Base-by-base conservation (phyloP, 306 rosid species). In the Vicia faba region DNA sequence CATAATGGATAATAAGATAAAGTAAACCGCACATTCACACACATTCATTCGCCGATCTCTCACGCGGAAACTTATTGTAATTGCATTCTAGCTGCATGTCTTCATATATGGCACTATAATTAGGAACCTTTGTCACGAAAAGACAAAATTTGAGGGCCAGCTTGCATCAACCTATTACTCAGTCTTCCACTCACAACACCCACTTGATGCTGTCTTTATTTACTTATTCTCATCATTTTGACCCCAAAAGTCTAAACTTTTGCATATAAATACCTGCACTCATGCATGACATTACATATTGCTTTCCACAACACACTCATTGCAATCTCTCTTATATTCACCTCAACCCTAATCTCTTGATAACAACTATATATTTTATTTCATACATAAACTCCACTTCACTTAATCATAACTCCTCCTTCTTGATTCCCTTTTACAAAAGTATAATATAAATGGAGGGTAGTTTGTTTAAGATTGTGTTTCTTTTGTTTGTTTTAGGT, bases 401-500 rank as follows among this genome's bases (percentile, higher is more conserved):
- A 31, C 36, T 31, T 31, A 31, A 31, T 31, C 7, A 29, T 29
- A 29, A 29, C 33, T 29, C 33, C 0, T 29, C 2, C 7, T 31
- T 31, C 8, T 6, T 31, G 1, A 31, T 5, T 31, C 35, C 35
- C 7, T 31, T 31, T 4, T 29, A 29, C 33, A 48, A 46, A 46
- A 46, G 6, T 46, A 46, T 15, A 15, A 16, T 7, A 49, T 49
- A 49, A 48, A 54, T 54, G 60, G 60, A 26, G 38, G 61, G 38
- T 55, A 25, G 5, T 55, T 55, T 13, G 38, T 55, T 55, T 12
- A 61, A 28, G 31, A 4, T 11, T 12, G 11, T 71, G 36, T 36
- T 71, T 58, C 4, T 63, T 19, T 50, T 61, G 8, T 14, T 78
- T 15, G 66, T 67, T 4, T 70, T 82, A 29, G 11, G 10, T 19